phyloP scores from a whole-genome alignment of 371 early-diverging fungal genomes.

The Parasitella parasitica region DNA sequence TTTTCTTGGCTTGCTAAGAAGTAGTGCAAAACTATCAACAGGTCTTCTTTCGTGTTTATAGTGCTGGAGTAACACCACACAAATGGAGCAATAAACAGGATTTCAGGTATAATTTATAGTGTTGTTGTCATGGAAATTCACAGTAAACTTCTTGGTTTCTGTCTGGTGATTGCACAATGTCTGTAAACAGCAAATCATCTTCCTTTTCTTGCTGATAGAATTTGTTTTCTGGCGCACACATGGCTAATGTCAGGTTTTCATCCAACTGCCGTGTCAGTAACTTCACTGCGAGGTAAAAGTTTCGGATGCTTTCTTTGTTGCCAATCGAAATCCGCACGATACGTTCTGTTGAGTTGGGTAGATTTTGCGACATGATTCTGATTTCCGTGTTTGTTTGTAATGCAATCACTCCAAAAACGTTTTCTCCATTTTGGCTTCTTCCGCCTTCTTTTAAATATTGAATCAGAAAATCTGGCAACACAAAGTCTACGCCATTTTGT shows the following conservation, averaged over 20 bases:
- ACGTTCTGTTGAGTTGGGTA: constrained; percentile 9
- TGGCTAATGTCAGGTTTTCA: not conserved
- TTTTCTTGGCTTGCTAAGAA: constrained; percentile 18
- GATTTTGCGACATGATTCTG: not conserved
- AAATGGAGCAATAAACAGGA: not conserved
- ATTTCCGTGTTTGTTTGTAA: not conserved
- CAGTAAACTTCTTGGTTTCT: not conserved
- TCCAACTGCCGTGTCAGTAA: not conserved
- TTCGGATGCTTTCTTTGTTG: not conserved
- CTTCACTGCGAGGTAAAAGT: not conserved
- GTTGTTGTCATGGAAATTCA: not conserved
- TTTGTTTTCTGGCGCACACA: not conserved
- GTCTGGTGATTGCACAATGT: not conserved
- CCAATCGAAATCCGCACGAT: not conserved
- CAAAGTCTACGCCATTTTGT: not conserved
- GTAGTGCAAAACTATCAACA: not conserved
- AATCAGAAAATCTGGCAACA: not conserved
- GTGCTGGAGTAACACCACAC: not conserved
- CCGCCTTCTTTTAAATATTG: not conserved
- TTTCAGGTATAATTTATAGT: not conserved
- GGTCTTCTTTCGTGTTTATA: not conserved
- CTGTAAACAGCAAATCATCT: not conserved
- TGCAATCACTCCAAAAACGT: not conserved
- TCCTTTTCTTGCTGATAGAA: constrained; percentile 1
- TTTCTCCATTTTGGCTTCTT: not conserved